Conservation (phyloP, 2,329 filamentous ascomycete species). For the Fusarium sp. region DNA sequence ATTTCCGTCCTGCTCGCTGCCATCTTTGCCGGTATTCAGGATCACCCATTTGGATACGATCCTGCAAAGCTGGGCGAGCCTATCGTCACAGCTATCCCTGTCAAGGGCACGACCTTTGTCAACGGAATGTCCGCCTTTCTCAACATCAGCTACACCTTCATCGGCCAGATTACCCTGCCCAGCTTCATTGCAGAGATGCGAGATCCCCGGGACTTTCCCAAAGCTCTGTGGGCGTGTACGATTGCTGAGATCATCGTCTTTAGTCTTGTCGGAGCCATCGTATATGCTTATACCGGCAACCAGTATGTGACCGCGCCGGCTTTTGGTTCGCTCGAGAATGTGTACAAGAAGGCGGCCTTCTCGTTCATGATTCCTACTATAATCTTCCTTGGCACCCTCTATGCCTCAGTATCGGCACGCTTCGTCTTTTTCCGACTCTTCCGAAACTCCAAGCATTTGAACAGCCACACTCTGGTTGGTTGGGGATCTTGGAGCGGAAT, state of each 20-base stretch:
- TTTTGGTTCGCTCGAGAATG: constrained; percentile 81
- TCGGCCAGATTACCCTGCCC: constrained; percentile 92
- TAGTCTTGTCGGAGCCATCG: constrained; percentile 79
- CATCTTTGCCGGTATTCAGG: constrained; percentile 81
- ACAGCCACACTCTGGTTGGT: constrained; percentile 80
- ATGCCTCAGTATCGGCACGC: constrained; percentile 87
- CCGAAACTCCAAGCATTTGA: constrained; percentile 80
- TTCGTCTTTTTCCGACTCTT: constrained; percentile 95
- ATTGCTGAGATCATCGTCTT: constrained; percentile 89
- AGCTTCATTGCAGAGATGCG: constrained; percentile 97
- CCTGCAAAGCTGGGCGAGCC: constrained; percentile 66
- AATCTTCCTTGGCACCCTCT: constrained; percentile 90
- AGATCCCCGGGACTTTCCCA: constrained; percentile 81
- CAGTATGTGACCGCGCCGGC: constrained; percentile 90
- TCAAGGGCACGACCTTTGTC: constrained; percentile 80
- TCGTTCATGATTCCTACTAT: constrained; percentile 96
- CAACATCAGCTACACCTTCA: constrained; percentile 97
- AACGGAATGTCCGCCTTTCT: constrained; percentile 86
- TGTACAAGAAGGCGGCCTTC: constrained; percentile 89
- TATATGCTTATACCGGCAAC: constrained; percentile 88
- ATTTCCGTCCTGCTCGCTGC: constrained; percentile 85
- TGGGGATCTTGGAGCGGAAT: constrained; percentile 84
- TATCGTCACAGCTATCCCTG: constrained; percentile 73
- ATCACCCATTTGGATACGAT: constrained; percentile 74
- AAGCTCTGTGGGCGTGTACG: constrained; percentile 90